phyloP scores from a whole-genome alignment of 805 yeast genomes.

The Wilhelminamyces savonicus region DNA sequence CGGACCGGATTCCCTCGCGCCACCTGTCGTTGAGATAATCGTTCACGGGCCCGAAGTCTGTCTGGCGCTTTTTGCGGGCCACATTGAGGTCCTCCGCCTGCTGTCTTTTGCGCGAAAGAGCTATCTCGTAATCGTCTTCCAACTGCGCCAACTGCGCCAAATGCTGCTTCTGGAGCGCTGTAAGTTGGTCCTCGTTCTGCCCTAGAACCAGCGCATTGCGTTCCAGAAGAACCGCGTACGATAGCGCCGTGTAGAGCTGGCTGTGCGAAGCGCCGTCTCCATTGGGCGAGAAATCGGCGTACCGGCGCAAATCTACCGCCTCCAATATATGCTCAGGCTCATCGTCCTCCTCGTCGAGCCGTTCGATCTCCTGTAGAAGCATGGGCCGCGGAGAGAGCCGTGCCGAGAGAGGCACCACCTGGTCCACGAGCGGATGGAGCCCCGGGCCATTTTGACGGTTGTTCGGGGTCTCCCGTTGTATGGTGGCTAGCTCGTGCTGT shows the following conservation, averaged over 20 bases:
- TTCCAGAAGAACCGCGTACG: constrained; percentile 34
- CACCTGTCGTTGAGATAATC: constrained; percentile 10
- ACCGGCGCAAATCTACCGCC: constrained; percentile 27
- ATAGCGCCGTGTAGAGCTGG: constrained; percentile 29
- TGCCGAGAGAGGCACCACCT: constrained; percentile 10
- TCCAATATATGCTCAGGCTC: constrained; percentile 14
- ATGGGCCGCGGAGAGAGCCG: constrained; percentile 4
- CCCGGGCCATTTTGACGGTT: not conserved
- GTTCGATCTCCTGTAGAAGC: constrained; percentile 10
- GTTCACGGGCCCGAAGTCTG: constrained; percentile 8
- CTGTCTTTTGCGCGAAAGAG: constrained; percentile 6
- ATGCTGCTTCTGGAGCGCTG: constrained; percentile 26
- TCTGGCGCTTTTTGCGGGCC: constrained; percentile 6
- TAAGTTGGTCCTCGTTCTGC: constrained; percentile 30
- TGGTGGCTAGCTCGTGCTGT: constrained; percentile 4
- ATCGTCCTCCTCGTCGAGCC: constrained; percentile 22
- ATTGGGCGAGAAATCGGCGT: constrained; percentile 7
- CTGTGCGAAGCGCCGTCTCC: constrained; percentile 10
- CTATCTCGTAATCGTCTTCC: constrained; percentile 8
- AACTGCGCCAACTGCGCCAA: constrained; percentile 16
- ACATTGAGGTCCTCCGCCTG: constrained; percentile 5
- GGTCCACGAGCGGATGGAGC: constrained; percentile 11
- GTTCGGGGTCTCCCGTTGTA: too few relatives aligned
- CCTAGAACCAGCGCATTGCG: constrained; percentile 26
- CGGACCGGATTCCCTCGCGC: constrained; percentile 11